Evolutionary conservation across 2,329 filamentous ascomycete genomes (phyloP), one percentile per base, ranked within the genome.

Genomic region (Pleomassaria siparia): DNA sequence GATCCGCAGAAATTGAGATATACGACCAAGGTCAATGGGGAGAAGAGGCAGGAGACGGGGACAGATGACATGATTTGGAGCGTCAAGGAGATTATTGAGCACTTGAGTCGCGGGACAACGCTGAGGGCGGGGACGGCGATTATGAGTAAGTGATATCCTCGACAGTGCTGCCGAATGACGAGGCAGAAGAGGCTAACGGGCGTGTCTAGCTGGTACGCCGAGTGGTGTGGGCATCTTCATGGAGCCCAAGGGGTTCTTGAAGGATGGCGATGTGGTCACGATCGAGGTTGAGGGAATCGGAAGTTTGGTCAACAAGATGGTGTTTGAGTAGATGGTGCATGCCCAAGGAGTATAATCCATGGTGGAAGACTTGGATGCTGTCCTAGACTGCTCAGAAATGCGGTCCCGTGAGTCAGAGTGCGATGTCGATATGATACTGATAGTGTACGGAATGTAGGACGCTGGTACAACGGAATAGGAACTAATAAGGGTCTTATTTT

Each of bases 181-280:
- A n/a, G n/a, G n/a, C n/a, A n/a, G n/a, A n/a, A n/a, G n/a, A n/a
- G n/a, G n/a, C n/a, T n/a, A n/a, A n/a, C n/a, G n/a, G n/a, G n/a
- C n/a, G n/a, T n/a, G n/a, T n/a, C n/a, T n/a, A n/a, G n/a, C 77
- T 3, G 78, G 78, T 2, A 80, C 77, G 2, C 76, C 76, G 39
- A 64, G 61, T 50, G 70, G 70, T 2, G 68, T 72, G 9, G 70
- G 66, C 1, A 21, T 69, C 22, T 69, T 69, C 24, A 68, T 67
- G 67, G 57, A 68, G 25, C 68, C 68, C 0, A 73, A 73, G 52
- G 62, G 60, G 0, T 72, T 69, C 29, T 39, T 72, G 42, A 59
- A 54, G 44, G 63, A 70, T 55, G 68, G 67, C 0, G 67, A 69
- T 57, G 60, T 56, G 25, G 66, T 71, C 1, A 65, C 69, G 55